Conservation (phyloP, 768 basidiomycete genomes). For the Suillus alpinus region DNA sequence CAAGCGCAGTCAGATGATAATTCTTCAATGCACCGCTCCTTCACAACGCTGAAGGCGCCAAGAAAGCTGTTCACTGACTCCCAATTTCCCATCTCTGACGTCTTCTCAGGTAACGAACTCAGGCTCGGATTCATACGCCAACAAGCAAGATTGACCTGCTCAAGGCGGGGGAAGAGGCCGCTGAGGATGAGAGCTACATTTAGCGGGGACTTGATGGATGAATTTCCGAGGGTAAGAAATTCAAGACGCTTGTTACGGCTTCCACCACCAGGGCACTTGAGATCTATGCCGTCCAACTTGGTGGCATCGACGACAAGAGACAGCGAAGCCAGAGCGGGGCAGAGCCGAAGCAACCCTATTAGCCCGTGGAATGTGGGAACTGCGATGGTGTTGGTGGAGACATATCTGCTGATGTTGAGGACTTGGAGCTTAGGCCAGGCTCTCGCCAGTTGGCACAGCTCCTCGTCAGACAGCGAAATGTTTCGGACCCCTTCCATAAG, state of each 20-base stretch:
- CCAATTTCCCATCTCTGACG: neutral
- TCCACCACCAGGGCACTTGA: neutral
- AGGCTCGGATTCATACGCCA: constrained; percentile 18
- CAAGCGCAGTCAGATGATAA: too few relatives aligned
- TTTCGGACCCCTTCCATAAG: constrained; percentile 11
- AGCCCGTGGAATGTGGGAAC: constrained; percentile 19
- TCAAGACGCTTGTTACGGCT: neutral
- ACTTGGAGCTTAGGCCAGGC: constrained; percentile 23
- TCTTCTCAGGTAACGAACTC: neutral
- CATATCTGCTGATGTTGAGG: constrained; percentile 16
- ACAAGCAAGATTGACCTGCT: constrained; percentile 16
- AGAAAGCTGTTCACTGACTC: neutral
- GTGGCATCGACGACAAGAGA: constrained; percentile 22
- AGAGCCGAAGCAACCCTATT: constrained; percentile 9
- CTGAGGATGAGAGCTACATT: constrained; percentile 12
- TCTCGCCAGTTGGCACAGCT: constrained; percentile 12
- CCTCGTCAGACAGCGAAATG: constrained; percentile 15
- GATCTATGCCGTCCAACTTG: neutral
- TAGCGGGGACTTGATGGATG: constrained; percentile 11
- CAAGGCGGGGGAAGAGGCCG: constrained; percentile 16
- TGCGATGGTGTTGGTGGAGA: constrained; percentile 9
- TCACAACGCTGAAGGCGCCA: neutral
- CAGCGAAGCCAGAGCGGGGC: constrained; percentile 13
- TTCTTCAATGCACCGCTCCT: neutral
- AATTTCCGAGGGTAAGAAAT: constrained; percentile 18